Evolutionary conservation across 2,329 filamentous ascomycete species (phyloP), one percentile per base, ranked within the genome.

Genomic region (Penicillium sp.): DNA sequence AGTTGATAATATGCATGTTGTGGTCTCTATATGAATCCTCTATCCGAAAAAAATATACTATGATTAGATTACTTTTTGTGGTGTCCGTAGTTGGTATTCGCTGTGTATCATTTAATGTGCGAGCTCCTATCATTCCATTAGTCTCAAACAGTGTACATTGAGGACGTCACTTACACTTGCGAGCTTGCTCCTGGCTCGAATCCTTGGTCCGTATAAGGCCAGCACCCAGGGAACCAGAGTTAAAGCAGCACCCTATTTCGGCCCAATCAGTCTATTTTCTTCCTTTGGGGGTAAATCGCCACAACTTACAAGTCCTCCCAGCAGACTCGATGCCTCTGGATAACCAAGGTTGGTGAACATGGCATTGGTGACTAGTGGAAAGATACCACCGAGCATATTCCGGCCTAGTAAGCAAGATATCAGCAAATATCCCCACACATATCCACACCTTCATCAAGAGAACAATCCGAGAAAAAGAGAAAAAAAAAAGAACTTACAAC

Each of bases 141-240:
- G 55, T 40, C 3, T 8, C 10, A 5, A 16, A 23, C 25, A 29
- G 2, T 16, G 3, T n/a, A 19, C 13, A 9, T 33, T 1, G 15
- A 31, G 10, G 1, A 10, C 2, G 44, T 9, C 21, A 68, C 78
- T 76, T 72, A 82, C 84, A 70, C 81, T 82, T 5, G 91, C 91
- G 75, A 96, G 89, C 65, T 85, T 88, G 70, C 90, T 94, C 70
- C 87, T 83, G 11, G 83, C 82, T 29, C 92, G 81, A 61, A 97
- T 96, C 62, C 70, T 83, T 34, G 88, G 85, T 0, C 92, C 93
- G 64, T 85, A 94, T 33, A 94, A 84, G 0, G 92, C 83, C 50
- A 97, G 72, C 0, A 92, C 86, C 90, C 91, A 97, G 0, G 92
- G 93, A n/a, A 96, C 91, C 2, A 89, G 71, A 0, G 90, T 92